Evolutionary conservation across 2,329 filamentous ascomycete genomes (phyloP).

Genomic region (Xylariaceae sp.): DNA sequence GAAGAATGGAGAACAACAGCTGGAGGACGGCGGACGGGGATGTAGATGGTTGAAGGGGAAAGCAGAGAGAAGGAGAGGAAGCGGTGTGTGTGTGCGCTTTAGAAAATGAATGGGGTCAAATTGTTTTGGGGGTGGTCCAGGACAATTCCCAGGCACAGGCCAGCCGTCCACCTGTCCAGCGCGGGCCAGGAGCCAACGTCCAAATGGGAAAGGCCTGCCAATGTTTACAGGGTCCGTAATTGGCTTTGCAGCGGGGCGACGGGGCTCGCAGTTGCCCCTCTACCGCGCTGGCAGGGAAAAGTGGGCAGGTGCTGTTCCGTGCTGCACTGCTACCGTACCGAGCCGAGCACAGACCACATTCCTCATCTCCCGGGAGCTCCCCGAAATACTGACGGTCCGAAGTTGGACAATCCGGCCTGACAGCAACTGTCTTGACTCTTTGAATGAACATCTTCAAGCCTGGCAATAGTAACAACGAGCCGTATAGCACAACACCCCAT

Average conservation of each 20-base stretch:
- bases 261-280: background rate
- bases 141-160: background rate
- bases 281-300: background rate
- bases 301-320: background rate
- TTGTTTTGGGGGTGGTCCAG: constrained; percentile 2
- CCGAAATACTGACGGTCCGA: no score
- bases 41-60: constrained; percentile 19
- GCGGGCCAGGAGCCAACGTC: background rate
- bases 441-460: no score
- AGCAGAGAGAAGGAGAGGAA: constrained; percentile 18
- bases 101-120: constrained; percentile 8
- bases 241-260: background rate
- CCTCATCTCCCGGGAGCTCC: no score
- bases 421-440: no score
- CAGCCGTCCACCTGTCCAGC: no score
- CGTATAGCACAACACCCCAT: no score
- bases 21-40: constrained; percentile 12
- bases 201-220: background rate
- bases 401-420: no score
- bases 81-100: constrained; percentile 12
- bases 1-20: constrained; percentile 11
- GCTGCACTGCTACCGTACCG: background rate
- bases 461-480: no score
- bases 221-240: background rate
- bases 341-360: background rate